A percentile compares a stretch with the other conserved stretches of the same genome.
Evolutionary conservation across 1,139 yeast species (phyloP).

Genomic region (Taphrina populina): DNA sequence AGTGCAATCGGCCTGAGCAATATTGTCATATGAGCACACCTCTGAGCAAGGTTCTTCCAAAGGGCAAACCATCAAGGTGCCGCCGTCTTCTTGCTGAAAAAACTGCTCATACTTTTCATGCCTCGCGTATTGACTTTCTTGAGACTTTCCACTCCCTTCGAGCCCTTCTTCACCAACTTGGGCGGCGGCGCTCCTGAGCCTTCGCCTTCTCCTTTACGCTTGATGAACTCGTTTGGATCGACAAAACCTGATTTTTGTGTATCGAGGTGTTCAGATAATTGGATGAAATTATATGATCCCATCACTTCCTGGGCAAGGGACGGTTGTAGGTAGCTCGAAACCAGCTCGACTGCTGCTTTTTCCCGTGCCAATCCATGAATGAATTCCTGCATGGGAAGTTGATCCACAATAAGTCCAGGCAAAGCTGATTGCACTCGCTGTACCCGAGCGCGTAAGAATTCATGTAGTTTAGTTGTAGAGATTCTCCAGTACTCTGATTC

Average conservation of each 20-base stretch:
- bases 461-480: neutral
- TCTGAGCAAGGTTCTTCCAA: too few species aligned
- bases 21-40: too few species aligned
- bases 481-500: neutral
- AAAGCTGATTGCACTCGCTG: neutral
- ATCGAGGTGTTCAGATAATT: neutral
- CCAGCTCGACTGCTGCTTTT: constrained; percentile 12
- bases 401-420: constrained; percentile 1
- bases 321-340: constrained; percentile 18
- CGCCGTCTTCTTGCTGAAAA: constrained; percentile 23
- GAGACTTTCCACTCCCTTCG: constrained; percentile 27
- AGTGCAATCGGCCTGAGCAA: too few species aligned
- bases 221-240: constrained; percentile 24
- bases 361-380: neutral
- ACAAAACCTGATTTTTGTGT: constrained; percentile 13
- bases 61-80: too few species aligned
- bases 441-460: neutral
- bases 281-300: neutral
- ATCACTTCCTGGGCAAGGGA: neutral
- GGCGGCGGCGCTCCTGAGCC: neutral
- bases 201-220: constrained; percentile 4
- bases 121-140: constrained; percentile 28
- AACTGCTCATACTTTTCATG: constrained; percentile 32
- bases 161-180: constrained; percentile 22
- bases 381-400: neutral